These are phyloP conservation scores for Pachyrhizus erosus DNA, from an alignment of 306 rosid species.

Conservation along the genomic window DNA sequence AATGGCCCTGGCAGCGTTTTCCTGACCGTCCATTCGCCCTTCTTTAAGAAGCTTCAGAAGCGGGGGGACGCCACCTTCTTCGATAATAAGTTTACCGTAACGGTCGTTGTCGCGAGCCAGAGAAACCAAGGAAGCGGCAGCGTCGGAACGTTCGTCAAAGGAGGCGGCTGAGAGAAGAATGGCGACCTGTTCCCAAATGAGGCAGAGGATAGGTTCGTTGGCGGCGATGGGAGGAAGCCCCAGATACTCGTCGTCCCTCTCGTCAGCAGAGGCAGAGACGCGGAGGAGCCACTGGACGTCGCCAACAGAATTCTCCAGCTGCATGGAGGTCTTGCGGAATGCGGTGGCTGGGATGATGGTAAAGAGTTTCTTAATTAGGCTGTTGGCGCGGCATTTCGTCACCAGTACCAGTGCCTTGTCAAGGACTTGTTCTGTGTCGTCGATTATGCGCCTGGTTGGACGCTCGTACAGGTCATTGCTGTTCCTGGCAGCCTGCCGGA, in stretches of 20 bases:
- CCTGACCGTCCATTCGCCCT: conserved; percentile 69
- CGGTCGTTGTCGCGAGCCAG: conserved; percentile 81
- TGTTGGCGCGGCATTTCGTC: conserved; percentile 65
- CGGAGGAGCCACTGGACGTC: conserved; percentile 87
- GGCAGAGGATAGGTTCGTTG: conserved; percentile 74
- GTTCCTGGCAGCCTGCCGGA: conserved; percentile 78
- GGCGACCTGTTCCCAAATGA: conserved; percentile 78
- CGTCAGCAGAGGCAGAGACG: conserved; percentile 68
- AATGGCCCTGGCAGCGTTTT: conserved; percentile 69
- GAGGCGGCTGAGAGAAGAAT: conserved; percentile 56
- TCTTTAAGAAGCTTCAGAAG: conserved; percentile 67
- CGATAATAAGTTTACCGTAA: conserved; percentile 67
- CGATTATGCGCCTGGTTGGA: conserved; percentile 79
- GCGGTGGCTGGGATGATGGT: conserved; percentile 74
- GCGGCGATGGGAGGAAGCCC: conserved; percentile 85
- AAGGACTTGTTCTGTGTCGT: conserved; percentile 74
- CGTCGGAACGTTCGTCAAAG: conserved; percentile 66
- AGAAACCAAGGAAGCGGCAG: conserved; percentile 75
- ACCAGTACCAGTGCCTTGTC: conserved; percentile 71
- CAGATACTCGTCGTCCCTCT: conserved; percentile 70
- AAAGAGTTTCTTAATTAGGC: conserved; percentile 67
- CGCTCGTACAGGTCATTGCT: conserved; percentile 82
- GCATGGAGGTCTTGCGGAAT: conserved; percentile 59
- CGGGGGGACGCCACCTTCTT: conserved; percentile 73
- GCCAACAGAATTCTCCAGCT: conserved; percentile 75